Conservation (phyloP, 148 eudicot genomes). For the Vaccinium myrtillus region DNA sequence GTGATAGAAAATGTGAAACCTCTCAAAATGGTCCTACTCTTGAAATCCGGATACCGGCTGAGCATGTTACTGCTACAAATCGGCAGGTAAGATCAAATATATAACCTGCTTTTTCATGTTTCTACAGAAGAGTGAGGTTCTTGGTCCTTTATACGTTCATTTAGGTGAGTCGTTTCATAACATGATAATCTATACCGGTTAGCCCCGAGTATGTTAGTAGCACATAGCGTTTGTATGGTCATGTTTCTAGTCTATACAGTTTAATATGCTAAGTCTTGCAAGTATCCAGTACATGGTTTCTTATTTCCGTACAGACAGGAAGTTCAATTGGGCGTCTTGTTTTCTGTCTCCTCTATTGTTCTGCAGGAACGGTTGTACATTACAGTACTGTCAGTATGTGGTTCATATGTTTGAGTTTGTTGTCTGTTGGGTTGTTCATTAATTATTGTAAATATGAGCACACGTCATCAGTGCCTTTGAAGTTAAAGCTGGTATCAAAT, state of each 20-base stretch:
- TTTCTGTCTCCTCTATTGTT: background rate
- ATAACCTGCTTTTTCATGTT: background rate
- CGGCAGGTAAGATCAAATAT: slow-evolving; percentile 66
- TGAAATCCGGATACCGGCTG: slow-evolving; percentile 86
- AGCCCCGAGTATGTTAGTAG: background rate
- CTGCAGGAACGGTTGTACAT: background rate
- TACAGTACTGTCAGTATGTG: background rate
- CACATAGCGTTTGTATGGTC: background rate
- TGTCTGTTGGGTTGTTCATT: background rate
- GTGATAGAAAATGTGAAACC: slow-evolving; percentile 53
- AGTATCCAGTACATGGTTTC: background rate
- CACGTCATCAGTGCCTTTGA: background rate
- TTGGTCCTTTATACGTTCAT: background rate
- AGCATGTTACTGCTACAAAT: slow-evolving; percentile 91
- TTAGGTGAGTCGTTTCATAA: background rate
- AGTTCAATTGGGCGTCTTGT: background rate
- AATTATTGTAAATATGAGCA: background rate
- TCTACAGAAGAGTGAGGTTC: background rate
- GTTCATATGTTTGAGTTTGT: background rate
- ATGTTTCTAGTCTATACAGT: background rate
- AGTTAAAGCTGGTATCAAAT: background rate
- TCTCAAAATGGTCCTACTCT: slow-evolving; percentile 68
- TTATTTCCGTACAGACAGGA: background rate
- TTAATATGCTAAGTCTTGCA: background rate
- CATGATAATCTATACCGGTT: background rate